Evolutionary conservation across 306 rosid genomes (phyloP).

Genomic region (Castanea sativa): DNA sequence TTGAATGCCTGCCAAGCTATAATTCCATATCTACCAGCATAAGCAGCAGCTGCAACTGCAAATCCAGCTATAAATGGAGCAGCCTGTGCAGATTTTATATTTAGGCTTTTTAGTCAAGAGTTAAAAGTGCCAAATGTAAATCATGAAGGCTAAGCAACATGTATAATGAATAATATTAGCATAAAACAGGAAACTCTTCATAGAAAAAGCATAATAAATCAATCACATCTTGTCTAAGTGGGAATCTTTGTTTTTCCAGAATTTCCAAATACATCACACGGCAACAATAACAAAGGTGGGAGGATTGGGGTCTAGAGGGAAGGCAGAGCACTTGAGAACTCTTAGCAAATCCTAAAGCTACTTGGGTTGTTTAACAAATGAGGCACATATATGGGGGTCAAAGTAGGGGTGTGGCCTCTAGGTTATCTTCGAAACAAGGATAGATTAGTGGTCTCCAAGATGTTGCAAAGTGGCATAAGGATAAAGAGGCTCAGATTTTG

Average conservation of each 20-base stretch:
- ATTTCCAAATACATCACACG: background rate
- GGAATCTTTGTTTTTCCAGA: background rate
- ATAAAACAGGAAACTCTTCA: background rate
- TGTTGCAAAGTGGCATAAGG: background rate
- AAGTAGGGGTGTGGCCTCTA: background rate
- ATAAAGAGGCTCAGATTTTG: background rate
- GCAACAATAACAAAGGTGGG: background rate
- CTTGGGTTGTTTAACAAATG: background rate
- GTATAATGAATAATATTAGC: background rate
- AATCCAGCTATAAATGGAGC: slow-evolving; percentile 61
- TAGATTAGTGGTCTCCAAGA: background rate
- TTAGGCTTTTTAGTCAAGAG: background rate
- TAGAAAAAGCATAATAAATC: background rate
- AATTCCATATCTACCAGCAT: slow-evolving; percentile 68
- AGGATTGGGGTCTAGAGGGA: background rate
- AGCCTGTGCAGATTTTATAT: slow-evolving; percentile 31
- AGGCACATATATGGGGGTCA: too few species aligned
- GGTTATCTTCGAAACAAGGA: background rate
- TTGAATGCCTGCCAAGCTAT: slow-evolving; percentile 81
- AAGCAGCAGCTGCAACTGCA: slow-evolving; percentile 84
- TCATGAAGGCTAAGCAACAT: background rate
- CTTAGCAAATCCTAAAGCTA: background rate
- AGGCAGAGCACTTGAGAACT: background rate
- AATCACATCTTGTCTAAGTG: background rate
- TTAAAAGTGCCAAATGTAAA: background rate